Percentiles rank a stretch among this genome's conserved stretches.
Evolutionary conservation across 176 grass and related monocot species (phyloP).

Genomic region (Hsuehochloa calcarea): DNA sequence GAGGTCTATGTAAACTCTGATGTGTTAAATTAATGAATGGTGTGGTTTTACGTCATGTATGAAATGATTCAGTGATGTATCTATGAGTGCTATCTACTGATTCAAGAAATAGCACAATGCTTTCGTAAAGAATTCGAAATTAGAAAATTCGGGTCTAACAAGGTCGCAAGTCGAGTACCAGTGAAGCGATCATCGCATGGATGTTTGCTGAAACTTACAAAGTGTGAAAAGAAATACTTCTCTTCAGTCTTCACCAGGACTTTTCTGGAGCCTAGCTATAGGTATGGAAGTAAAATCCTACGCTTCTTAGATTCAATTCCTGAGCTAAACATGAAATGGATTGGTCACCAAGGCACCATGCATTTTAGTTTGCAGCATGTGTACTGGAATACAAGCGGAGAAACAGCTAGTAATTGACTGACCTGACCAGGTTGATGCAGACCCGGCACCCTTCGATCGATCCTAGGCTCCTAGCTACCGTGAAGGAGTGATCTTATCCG

Average conservation of each 20-base stretch:
- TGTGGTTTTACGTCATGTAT: too few relatives aligned
- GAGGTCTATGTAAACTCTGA: too few relatives aligned
- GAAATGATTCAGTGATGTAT: too few relatives aligned
- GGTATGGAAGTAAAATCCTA: not conserved
- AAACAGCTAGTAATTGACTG: not conserved
- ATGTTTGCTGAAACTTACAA: not conserved
- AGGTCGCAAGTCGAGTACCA: not conserved
- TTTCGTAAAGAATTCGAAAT: too few relatives aligned
- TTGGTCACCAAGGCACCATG: not conserved
- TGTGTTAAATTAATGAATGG: too few relatives aligned
- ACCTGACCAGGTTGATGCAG: not conserved
- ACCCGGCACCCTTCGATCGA: not conserved
- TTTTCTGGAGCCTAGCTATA: not conserved
- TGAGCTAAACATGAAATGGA: not conserved
- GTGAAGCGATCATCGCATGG: not conserved
- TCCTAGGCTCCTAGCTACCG: not conserved
- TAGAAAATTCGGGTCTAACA: too few relatives aligned
- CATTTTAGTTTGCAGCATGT: not conserved
- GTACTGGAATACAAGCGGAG: not conserved
- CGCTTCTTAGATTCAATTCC: not conserved
- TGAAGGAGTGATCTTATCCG: not conserved
- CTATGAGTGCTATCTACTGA: too few relatives aligned
- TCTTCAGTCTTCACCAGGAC: not conserved
- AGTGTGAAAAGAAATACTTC: not conserved
- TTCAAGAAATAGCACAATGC: too few relatives aligned